Evolutionary conservation across 352 stramenopile species (phyloP).

Genomic region (Phytopythium sindhum): DNA sequence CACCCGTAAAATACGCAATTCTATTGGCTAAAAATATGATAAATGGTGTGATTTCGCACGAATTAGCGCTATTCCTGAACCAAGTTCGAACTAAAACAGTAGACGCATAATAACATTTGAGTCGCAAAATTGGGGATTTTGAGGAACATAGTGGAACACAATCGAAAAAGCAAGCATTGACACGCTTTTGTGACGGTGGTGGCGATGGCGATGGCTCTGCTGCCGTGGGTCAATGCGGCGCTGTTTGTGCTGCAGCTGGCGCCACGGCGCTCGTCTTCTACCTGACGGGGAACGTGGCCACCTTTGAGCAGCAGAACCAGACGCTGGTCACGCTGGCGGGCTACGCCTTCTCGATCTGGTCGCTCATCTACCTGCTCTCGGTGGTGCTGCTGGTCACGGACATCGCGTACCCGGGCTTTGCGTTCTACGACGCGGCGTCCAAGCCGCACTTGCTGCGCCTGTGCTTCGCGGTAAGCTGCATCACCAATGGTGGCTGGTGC

Average conservation of each 20-base stretch:
- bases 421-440: constrained; percentile 41
- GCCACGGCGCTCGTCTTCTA: constrained; percentile 33
- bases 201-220: background rate
- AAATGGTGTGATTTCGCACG: background rate
- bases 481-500: constrained; percentile 49
- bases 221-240: constrained; percentile 49
- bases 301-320: constrained; percentile 28
- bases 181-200: background rate
- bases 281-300: constrained; percentile 15
- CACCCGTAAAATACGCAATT: background rate
- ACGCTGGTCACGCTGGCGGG: constrained; percentile 51
- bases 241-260: constrained; percentile 53
- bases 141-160: too few relatives aligned
- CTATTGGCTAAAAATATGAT: background rate
- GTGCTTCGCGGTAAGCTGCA: constrained; percentile 45
- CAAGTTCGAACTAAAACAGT: background rate
- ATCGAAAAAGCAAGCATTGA: too few relatives aligned
- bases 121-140: too few relatives aligned
- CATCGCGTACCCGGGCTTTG: constrained; percentile 40
- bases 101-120: background rate
- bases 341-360: constrained; percentile 67
- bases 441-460: constrained; percentile 31
- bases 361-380: constrained; percentile 59
- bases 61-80: background rate
- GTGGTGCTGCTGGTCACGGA: constrained; percentile 54